phyloP scores from a whole-genome alignment of 495 filamentous ascomycete species.

The Neurospora africana region DNA sequence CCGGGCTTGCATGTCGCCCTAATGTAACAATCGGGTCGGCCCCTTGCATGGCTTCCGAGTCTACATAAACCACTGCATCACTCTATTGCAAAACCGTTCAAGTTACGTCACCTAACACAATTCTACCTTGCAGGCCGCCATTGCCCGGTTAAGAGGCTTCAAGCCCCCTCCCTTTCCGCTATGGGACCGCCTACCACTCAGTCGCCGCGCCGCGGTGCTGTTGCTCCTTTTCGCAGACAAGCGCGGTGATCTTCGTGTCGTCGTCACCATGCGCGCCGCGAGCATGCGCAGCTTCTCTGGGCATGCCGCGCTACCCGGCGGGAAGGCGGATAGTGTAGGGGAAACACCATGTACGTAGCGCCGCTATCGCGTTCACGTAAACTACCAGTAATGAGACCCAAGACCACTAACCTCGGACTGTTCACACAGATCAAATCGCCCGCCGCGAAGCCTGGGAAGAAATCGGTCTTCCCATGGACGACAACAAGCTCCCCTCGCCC shows the following conservation, averaged over 20 bases:
- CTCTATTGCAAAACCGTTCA: slow-evolving; percentile 2
- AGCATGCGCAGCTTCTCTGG: slow-evolving; percentile 57
- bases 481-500: slow-evolving; percentile 50
- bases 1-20: background rate
- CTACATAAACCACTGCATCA: background rate
- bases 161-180: slow-evolving; percentile 44
- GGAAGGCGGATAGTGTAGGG: slow-evolving; percentile 42
- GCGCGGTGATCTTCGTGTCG: slow-evolving; percentile 64
- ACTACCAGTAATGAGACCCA: background rate
- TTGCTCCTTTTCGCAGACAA: slow-evolving; percentile 76
- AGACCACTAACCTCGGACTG: slow-evolving; percentile 2
- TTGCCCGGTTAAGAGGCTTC: slow-evolving; percentile 66
- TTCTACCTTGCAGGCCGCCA: slow-evolving; percentile 46
- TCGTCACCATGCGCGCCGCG: slow-evolving; percentile 76
- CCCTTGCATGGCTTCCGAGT: background rate
- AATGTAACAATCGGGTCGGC: background rate
- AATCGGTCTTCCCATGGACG: slow-evolving; percentile 68
- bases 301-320: slow-evolving; percentile 81
- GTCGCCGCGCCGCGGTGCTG: slow-evolving; percentile 69
- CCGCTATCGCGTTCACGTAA: slow-evolving; percentile 37
- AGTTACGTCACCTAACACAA: background rate
- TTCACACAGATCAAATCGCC: slow-evolving; percentile 60
- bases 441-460: slow-evolving; percentile 84
- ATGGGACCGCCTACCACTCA: slow-evolving; percentile 53
- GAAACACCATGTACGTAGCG: slow-evolving; percentile 37